Evolutionary conservation across 805 yeast species (phyloP).

Genomic region (Candida krabiensis): DNA sequence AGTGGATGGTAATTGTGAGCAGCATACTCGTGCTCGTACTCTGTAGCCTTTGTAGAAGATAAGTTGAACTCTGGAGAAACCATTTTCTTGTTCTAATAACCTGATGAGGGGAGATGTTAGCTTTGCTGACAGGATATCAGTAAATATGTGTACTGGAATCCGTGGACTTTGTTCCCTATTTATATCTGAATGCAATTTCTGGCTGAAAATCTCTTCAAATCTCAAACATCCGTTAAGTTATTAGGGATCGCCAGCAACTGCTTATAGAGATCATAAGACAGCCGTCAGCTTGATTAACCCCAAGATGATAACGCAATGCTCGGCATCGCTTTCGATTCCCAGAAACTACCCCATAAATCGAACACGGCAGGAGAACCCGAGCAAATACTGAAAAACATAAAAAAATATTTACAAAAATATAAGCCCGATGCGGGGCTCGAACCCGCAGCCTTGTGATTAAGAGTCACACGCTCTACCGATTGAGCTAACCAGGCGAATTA

Average conservation of each 20-base stretch:
- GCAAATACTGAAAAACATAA: no score
- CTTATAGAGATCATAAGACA: constrained; percentile 16
- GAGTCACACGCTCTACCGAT: constrained; percentile 15
- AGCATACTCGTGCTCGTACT: constrained; percentile 75
- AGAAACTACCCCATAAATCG: no score
- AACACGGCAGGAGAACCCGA: constrained; percentile 16
- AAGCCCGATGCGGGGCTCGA: constrained; percentile 13
- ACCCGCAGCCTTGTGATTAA: constrained; percentile 14
- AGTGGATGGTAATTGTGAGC: constrained; percentile 97
- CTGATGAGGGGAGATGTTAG: no score
- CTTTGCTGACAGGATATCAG: background rate
- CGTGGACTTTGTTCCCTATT: background rate
- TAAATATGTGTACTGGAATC: constrained; percentile 1
- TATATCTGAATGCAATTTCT: no score
- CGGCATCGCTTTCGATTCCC: constrained; percentile 7
- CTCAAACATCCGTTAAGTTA: no score
- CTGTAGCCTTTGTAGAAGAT: constrained; percentile 63
- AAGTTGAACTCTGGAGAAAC: constrained; percentile 42
- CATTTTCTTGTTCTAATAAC: no score
- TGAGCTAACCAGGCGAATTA: constrained; percentile 15
- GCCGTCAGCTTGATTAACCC: no score
- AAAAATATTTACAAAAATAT: no score
- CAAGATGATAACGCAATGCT: background rate
- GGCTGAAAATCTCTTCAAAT: no score
- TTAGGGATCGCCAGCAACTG: constrained; percentile 17